These are phyloP conservation scores for Magnaporthiopsis rhizophila DNA, from an alignment of 2,329 filamentous ascomycete genomes.

Conservation along the genomic window DNA sequence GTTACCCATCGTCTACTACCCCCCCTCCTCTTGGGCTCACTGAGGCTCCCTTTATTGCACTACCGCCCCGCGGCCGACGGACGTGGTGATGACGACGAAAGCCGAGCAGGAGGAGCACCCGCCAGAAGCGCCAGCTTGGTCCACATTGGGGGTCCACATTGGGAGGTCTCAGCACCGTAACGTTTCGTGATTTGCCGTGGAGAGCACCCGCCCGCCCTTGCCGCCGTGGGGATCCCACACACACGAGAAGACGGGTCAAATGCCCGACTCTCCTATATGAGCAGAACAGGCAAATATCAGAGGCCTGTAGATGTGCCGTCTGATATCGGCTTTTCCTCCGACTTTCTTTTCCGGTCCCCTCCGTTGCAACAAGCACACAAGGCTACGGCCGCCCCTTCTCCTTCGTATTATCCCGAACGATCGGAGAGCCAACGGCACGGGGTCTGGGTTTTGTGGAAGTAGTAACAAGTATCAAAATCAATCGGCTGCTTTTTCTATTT, in stretches of 20 bases:
- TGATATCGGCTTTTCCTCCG: no score
- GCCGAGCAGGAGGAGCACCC: conserved; percentile 25
- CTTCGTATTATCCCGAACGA: no score
- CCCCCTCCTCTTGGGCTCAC: conserved; percentile 7
- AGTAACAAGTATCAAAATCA: no score
- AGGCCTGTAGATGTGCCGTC: not conserved
- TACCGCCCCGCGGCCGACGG: conserved; percentile 18
- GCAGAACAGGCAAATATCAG: not conserved
- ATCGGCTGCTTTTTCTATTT: no score
- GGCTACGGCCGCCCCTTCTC: no score
- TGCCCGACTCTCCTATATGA: not conserved
- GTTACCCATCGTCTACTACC: conserved; percentile 21
- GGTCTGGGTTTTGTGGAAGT: no score
- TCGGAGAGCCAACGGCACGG: no score
- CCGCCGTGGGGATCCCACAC: conserved; percentile 30
- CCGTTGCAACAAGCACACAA: no score
- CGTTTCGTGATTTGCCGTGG: conserved; percentile 26
- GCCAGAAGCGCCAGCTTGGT: conserved; percentile 22
- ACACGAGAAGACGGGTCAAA: conserved; percentile 16
- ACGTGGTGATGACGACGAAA: conserved; percentile 26
- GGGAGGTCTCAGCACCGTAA: conserved; percentile 35
- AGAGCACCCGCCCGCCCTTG: conserved; percentile 23
- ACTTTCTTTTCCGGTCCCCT: no score
- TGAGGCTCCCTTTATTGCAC: not conserved
- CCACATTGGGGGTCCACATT: conserved; percentile 22